Evolutionary conservation across 306 rosid species (phyloP).

Genomic region (Vigna angularis): DNA sequence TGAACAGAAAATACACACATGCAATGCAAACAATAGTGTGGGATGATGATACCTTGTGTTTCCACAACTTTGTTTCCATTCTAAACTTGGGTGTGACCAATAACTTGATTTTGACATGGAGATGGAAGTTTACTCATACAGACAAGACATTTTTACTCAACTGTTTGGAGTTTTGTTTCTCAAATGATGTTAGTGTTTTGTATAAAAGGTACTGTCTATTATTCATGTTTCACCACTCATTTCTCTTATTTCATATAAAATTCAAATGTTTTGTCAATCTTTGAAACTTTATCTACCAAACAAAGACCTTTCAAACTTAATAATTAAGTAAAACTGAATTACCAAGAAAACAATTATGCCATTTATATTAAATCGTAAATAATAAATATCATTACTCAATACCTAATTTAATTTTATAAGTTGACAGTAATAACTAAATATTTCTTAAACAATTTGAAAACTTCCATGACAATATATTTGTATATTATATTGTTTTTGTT

Average conservation of each 20-base stretch:
- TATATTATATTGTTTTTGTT: no score
- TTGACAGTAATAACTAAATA: no score
- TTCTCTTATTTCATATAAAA: not conserved
- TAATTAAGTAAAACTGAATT: not conserved
- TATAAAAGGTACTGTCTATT: not conserved
- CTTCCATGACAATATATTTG: no score
- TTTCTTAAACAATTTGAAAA: no score
- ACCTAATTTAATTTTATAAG: no score
- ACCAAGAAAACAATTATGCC: not conserved
- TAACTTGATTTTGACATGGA: conserved; percentile 27
- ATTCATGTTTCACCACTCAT: not conserved
- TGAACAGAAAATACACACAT: not conserved
- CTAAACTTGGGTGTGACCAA: conserved; percentile 17
- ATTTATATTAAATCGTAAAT: not conserved
- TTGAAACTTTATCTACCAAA: not conserved
- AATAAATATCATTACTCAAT: not conserved
- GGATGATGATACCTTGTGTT: not conserved
- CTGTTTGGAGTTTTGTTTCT: not conserved
- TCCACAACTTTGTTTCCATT: not conserved
- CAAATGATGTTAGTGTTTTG: not conserved
- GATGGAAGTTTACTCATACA: not conserved
- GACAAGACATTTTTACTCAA: not conserved
- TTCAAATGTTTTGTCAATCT: not conserved
- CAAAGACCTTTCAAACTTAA: no score
- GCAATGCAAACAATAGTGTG: not conserved